phyloP scores from a whole-genome alignment of 2,329 filamentous ascomycete genomes.

The Pestalotiopsis sp. region DNA sequence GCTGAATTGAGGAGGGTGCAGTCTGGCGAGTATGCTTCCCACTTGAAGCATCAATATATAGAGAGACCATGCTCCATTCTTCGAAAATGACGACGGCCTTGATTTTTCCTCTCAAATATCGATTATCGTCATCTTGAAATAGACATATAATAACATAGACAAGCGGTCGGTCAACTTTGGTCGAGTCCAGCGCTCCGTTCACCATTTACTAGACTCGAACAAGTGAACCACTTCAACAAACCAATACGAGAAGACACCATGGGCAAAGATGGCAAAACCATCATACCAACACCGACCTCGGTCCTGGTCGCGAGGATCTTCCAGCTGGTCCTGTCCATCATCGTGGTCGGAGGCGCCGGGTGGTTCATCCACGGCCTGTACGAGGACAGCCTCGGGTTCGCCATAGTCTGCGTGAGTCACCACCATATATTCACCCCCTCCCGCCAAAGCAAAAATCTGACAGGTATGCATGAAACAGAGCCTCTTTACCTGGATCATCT shows the following conservation, averaged over 20 bases:
- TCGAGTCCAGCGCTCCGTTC: not conserved
- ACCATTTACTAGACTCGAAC: not conserved
- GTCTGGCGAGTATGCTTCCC: not conserved
- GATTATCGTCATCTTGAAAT: too few relatives aligned
- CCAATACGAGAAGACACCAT: conserved; percentile 17
- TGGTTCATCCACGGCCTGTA: conserved; percentile 44
- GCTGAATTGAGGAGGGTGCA: not conserved
- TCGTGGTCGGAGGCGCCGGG: conserved; percentile 46
- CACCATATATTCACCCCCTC: not conserved
- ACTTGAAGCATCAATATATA: too few relatives aligned
- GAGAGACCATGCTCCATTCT: too few relatives aligned
- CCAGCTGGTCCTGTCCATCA: conserved; percentile 44
- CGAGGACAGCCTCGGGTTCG: conserved; percentile 42
- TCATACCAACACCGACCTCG: conserved; percentile 47
- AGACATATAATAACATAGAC: too few relatives aligned
- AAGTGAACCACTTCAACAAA: not conserved
- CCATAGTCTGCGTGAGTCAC: conserved; percentile 42
- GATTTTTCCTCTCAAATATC: too few relatives aligned
- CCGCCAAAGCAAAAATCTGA: not conserved
- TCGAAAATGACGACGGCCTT: too few relatives aligned
- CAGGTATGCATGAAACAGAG: conserved; percentile 30
- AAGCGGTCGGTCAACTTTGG: not conserved
- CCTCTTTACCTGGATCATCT: conserved; percentile 48
- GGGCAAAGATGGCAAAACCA: conserved; percentile 24
- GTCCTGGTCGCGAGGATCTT: conserved; percentile 42